Evolutionary conservation across 805 yeast genomes (phyloP), one percentile per base, ranked within the genome.

Genomic region (Scheffersomyces spartinae): DNA sequence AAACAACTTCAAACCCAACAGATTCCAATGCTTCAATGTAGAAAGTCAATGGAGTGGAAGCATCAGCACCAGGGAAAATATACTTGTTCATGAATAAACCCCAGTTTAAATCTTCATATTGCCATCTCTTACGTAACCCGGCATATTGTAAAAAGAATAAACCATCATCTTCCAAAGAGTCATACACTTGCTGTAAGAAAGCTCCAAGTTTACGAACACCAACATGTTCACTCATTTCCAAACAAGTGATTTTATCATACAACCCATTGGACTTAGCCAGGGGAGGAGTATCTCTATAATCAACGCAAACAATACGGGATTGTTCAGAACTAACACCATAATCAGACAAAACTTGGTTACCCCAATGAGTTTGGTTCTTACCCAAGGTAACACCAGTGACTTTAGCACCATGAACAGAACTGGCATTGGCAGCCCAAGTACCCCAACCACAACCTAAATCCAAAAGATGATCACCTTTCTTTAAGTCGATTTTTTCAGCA

Each of bases 401-500:
- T 27, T 69, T 54, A 23, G 95, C 94, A 32, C 86, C 93, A 43
- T 77, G 76, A 47, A 77, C 74, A 34, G 74, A 68, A 3, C 94
- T 80, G 16, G 91, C 85, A 52, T 64, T 83, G 16, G 88, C 66
- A 24, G 94, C 84, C 47, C 86, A 66, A 26, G 95, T 80, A 48
- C 95, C 95, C 95, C 95, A 84, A 41, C 95, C 95, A 56, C 95
- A 84, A 35, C 95, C 95, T 31, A 84, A 59, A 47, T 84, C 95
- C 33, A 84, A 71, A 50, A 83, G 62, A 33, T 60, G 61, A 38
- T 84, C 95, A 41, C 83, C 91, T 38, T 69, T 43, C 45, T 74
- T 47, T 41, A 84, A 64, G 32, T 68, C 80, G 36, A 83, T 76
- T 61, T 84, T 84, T 55, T 81, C 93, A 49, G 93, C 85, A 28